Conservation (phyloP, 495 filamentous ascomycete genomes). For the Schizothecium vesticola region DNA sequence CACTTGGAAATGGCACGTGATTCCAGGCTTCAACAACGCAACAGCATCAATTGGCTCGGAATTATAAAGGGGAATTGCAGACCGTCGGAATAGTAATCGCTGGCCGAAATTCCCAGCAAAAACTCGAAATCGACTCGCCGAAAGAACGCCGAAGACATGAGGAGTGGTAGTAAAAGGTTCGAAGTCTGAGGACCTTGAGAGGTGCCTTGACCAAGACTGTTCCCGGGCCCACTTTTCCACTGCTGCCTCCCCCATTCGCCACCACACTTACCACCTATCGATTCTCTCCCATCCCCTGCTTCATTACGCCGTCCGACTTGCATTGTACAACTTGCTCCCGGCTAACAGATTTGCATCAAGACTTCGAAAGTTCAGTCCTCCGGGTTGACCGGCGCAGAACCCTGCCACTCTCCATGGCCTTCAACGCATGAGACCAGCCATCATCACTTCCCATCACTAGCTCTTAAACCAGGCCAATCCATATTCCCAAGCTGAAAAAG, state of each 20-base stretch:
- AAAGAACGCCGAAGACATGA: neutral
- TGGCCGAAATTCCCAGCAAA: neutral
- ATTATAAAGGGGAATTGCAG: neutral
- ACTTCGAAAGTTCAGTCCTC: neutral
- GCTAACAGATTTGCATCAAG: neutral
- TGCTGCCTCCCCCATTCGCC: neutral
- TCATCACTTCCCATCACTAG: neutral
- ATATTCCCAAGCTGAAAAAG: neutral
- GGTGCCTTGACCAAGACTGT: neutral
- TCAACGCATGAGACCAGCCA: neutral
- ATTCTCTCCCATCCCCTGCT: neutral
- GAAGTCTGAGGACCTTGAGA: neutral
- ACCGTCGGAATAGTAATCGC: neutral
- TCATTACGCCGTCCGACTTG: neutral
- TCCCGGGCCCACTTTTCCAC: neutral
- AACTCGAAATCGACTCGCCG: neutral
- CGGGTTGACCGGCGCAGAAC: neutral
- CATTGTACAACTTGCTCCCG: neutral
- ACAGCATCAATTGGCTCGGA: neutral
- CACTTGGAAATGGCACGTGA: neutral
- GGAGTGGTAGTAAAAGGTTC: neutral
- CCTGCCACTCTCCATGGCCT: neutral
- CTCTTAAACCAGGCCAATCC: neutral
- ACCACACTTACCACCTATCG: neutral
- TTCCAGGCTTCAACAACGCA: neutral